phyloP scores from a whole-genome alignment of 352 stramenopile species.

The Halophytophthora polymorphica region DNA sequence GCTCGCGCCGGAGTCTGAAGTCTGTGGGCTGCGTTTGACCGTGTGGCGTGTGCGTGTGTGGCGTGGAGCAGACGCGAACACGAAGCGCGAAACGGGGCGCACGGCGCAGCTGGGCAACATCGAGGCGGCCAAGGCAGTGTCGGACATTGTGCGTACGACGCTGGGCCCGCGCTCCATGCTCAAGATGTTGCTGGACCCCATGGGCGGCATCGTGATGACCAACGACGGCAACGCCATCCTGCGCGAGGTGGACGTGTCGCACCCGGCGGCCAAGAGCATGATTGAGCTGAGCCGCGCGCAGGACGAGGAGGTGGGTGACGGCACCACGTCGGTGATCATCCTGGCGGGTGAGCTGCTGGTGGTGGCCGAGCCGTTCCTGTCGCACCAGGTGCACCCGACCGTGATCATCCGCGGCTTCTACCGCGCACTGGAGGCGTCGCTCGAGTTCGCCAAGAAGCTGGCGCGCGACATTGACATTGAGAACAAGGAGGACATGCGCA shows the following conservation, averaged over 20 bases:
- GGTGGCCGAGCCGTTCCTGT: constrained; percentile 96
- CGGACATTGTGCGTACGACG: constrained; percentile 99
- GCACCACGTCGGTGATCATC: constrained; percentile 99
- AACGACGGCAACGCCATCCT: constrained; percentile 99
- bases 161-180: constrained; percentile 98
- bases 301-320: constrained; percentile 99
- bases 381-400: constrained; percentile 97
- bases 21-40: neutral
- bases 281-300: constrained; percentile 98
- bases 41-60: neutral
- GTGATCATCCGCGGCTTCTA: constrained; percentile 97
- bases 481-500: constrained; percentile 94
- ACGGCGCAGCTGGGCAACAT: constrained; percentile 99
- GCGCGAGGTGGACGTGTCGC: constrained; percentile 96
- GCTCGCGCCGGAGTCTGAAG: neutral
- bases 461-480: constrained; percentile 93
- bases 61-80: constrained; percentile 90
- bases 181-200: constrained; percentile 99
- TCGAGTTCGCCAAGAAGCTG: constrained; percentile 94
- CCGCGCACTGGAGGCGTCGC: constrained; percentile 72
- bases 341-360: constrained; percentile 97
- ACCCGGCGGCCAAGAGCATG: constrained; percentile 99
- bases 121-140: constrained; percentile 94
- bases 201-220: constrained; percentile 99
- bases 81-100: constrained; percentile 96